These are phyloP conservation scores for Gymnopus androsaceus DNA, from an alignment of 1,284 basidiomycete genomes.

Conservation along the genomic window DNA sequence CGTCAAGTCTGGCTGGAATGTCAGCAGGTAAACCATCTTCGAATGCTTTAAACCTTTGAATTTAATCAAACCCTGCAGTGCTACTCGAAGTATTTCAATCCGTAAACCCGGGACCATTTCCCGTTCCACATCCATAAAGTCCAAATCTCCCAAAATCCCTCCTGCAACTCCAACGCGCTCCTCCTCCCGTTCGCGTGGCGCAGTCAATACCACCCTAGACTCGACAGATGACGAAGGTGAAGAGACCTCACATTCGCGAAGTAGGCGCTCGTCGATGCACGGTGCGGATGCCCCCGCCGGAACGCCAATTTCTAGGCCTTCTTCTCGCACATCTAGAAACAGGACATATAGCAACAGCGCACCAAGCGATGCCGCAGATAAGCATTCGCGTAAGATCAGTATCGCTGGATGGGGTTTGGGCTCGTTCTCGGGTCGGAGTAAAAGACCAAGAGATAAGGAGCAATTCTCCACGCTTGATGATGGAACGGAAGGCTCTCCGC, in stretches of 20 bases:
- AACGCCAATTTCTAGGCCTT: constrained; percentile 49
- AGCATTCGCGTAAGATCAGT: constrained; percentile 41
- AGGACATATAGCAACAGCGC: constrained; percentile 56
- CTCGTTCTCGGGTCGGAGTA: constrained; percentile 57
- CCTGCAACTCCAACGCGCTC: constrained; percentile 11
- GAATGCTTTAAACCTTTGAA: constrained; percentile 22
- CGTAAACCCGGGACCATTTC: constrained; percentile 19
- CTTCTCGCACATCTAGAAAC: constrained; percentile 58
- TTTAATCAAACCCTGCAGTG: constrained; percentile 13
- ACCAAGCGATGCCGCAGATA: constrained; percentile 28
- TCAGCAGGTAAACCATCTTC: constrained; percentile 47
- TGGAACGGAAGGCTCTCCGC: constrained; percentile 32
- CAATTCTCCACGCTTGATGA: constrained; percentile 59
- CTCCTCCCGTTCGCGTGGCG: constrained; percentile 7
- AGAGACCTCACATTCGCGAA: constrained; percentile 26
- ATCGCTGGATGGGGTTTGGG: constrained; percentile 69
- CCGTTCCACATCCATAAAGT: constrained; percentile 18
- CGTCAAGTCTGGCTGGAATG: constrained; percentile 60
- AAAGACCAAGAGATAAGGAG: constrained; percentile 66
- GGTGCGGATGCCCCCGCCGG: constrained; percentile 25
- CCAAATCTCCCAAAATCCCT: constrained; percentile 14
- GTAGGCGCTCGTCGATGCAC: constrained; percentile 34
- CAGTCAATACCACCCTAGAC: constrained; percentile 24
- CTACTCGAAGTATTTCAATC: background rate
- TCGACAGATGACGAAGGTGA: constrained; percentile 38